Evolutionary conservation across 2,329 filamentous ascomycete genomes (phyloP).

Genomic region (Aureobasidium leucospermi): DNA sequence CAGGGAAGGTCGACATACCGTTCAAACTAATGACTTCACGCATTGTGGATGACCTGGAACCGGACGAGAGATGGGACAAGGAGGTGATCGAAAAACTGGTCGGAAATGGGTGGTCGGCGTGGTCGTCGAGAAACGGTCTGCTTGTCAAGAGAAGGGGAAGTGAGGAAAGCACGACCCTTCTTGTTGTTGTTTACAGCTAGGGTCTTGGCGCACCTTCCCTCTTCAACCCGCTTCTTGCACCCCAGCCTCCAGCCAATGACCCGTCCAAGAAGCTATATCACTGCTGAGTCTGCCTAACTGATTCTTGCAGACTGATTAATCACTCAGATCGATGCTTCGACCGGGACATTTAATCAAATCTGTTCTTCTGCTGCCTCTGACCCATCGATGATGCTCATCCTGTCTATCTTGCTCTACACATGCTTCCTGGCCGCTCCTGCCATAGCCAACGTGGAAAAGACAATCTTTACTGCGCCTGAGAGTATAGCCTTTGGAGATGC

Average conservation of each 20-base stretch:
- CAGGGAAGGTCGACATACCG: constrained; percentile 50
- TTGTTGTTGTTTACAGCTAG: background rate
- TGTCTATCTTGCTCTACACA: constrained; percentile 4
- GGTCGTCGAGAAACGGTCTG: constrained; percentile 17
- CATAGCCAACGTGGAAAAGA: constrained; percentile 79
- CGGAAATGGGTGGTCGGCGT: constrained; percentile 11
- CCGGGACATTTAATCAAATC: background rate
- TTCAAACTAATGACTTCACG: constrained; percentile 99
- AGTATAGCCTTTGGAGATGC: constrained; percentile 48
- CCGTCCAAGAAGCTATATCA: background rate
- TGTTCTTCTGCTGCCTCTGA: background rate
- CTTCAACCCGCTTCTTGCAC: too few species aligned
- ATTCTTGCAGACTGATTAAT: background rate
- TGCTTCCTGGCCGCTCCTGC: constrained; percentile 17
- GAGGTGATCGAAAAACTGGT: constrained; percentile 4
- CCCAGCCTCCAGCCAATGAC: background rate
- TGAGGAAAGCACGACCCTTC: constrained; percentile 10
- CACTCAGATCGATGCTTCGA: background rate
- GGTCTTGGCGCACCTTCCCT: background rate
- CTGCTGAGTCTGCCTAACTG: background rate
- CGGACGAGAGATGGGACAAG: constrained; percentile 8
- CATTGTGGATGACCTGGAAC: constrained; percentile 55
- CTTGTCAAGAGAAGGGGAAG: constrained; percentile 15
- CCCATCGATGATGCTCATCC: constrained; percentile 7
- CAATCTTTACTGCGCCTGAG: constrained; percentile 71